A percentile compares a stretch with the other conserved stretches of the same genome.
These are phyloP conservation scores for Neocucurbitaria cava DNA, from an alignment of 2,329 filamentous ascomycete genomes.

Conservation along the genomic window DNA sequence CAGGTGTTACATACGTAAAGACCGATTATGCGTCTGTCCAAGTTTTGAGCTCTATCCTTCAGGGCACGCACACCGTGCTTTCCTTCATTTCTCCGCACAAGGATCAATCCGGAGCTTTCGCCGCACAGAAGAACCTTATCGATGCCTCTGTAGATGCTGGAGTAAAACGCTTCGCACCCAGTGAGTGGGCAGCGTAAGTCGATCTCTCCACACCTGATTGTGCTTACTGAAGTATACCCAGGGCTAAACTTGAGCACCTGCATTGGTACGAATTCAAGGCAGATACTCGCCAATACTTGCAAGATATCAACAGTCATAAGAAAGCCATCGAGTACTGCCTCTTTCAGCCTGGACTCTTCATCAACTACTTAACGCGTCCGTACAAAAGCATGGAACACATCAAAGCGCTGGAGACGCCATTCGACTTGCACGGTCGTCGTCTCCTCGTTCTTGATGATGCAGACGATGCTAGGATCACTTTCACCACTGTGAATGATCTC, in stretches of 20 bases:
- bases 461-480: conserved; percentile 41
- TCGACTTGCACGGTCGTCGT: neutral
- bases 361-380: conserved; percentile 61
- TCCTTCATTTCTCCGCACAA: conserved; percentile 56
- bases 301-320: conserved; percentile 57
- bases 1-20: neutral
- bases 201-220: neutral
- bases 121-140: conserved; percentile 26
- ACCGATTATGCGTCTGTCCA: conserved; percentile 10
- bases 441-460: conserved; percentile 17
- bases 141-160: conserved; percentile 28
- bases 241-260: conserved; percentile 44
- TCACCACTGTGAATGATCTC: conserved; percentile 29
- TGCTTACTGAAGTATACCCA: neutral
- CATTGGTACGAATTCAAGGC: conserved; percentile 60
- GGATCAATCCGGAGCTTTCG: conserved; percentile 12
- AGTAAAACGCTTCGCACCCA: conserved; percentile 34
- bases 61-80: conserved; percentile 59
- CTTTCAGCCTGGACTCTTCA: conserved; percentile 61
- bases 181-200: conserved; percentile 33
- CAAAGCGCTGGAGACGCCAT: neutral
- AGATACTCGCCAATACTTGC: conserved; percentile 56
- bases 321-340: conserved; percentile 62
- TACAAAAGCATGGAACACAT: conserved; percentile 57
- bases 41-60: conserved; percentile 37